Conservation (phyloP, 1,284 basidiomycete species). For the Singerocomus inundabilis region DNA sequence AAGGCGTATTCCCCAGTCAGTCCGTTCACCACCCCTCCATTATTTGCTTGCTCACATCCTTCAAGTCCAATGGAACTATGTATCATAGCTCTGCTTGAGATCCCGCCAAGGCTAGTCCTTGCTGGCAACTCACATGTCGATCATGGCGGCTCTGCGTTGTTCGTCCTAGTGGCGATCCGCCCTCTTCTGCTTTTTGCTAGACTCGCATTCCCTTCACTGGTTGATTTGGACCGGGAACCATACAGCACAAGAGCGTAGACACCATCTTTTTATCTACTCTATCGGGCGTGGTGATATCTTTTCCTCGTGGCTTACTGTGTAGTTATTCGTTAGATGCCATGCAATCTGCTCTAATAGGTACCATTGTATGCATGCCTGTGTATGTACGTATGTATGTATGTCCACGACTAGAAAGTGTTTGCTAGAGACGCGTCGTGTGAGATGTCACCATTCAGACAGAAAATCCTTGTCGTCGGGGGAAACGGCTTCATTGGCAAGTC, state of each 20-base stretch:
- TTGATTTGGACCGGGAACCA: conserved; percentile 1
- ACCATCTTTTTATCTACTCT: conserved; percentile 9
- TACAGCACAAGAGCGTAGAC: conserved; percentile 4
- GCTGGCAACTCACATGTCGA: background rate
- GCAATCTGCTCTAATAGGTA: conserved; percentile 7
- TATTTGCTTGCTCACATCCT: conserved; percentile 2
- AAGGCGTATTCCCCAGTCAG: conserved; percentile 65
- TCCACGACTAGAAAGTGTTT: background rate
- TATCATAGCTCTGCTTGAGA: conserved; percentile 14
- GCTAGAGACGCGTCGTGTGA: background rate
- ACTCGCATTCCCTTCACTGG: conserved; percentile 16
- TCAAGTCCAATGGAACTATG: conserved; percentile 49
- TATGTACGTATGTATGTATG: too few relatives aligned
- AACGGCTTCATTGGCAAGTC: conserved; percentile 88
- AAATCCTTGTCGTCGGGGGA: conserved; percentile 87
- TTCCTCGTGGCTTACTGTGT: conserved; percentile 16
- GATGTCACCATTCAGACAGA: conserved; percentile 47
- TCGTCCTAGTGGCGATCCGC: too few relatives aligned
- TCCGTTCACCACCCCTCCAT: background rate
- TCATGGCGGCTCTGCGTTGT: too few relatives aligned
- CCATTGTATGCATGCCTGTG: conserved; percentile 6
- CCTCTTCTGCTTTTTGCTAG: background rate
- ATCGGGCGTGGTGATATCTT: conserved; percentile 12
- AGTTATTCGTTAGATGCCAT: conserved; percentile 15
- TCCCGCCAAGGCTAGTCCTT: conserved; percentile 27